phyloP scores from a whole-genome alignment of 192 early-diverging fungal species.

The Coemansia sp. region DNA sequence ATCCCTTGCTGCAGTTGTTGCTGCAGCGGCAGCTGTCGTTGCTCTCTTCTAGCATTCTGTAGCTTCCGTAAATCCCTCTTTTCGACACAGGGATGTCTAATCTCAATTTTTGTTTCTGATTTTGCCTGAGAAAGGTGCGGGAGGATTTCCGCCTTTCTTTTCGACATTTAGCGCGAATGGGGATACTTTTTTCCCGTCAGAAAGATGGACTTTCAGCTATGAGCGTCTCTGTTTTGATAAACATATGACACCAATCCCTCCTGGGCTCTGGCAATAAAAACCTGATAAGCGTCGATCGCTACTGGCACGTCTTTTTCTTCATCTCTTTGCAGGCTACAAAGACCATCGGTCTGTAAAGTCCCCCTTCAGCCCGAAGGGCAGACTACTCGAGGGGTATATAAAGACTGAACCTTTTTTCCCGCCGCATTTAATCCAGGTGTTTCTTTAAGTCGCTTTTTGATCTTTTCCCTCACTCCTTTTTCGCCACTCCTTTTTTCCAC shows the following conservation, averaged over 20 bases:
- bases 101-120: not conserved
- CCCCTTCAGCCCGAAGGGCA: not conserved
- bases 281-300: not conserved
- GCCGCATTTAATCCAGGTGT: not conserved
- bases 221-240: no score
- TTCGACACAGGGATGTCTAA: not conserved
- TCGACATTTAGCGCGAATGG: not conserved
- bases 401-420: not conserved
- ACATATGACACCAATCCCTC: no score
- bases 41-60: not conserved
- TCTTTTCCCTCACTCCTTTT: not conserved
- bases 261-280: not conserved
- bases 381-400: not conserved
- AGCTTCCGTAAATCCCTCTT: not conserved
- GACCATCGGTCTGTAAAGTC: not conserved
- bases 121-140: not conserved
- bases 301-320: not conserved
- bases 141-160: not conserved
- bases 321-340: not conserved
- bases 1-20: constrained; percentile 1
- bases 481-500: constrained; percentile 6
- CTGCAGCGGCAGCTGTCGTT: not conserved
- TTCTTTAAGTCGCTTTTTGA: not conserved
- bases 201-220: no score
- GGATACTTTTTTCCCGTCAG: no score